phyloP scores from a whole-genome alignment of 2,329 filamentous ascomycete species.

The Chrysoporthe cubensis region DNA sequence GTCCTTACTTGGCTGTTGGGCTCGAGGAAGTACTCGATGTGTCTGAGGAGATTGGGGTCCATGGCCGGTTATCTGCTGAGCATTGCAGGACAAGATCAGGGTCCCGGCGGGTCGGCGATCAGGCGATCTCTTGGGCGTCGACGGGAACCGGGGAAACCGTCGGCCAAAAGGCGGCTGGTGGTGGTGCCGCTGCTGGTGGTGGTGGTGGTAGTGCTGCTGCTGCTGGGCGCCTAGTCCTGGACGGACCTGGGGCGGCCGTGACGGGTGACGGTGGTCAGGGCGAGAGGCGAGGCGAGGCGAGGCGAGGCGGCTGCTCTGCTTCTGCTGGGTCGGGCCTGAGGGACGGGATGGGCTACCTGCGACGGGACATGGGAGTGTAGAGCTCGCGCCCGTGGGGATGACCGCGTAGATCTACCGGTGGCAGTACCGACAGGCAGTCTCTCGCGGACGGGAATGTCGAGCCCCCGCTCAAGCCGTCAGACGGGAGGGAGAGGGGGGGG shows the following conservation, averaged over 20 bases:
- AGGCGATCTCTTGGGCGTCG: conserved; percentile 3
- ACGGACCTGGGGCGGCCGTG: not conserved
- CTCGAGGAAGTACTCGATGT: conserved; percentile 46
- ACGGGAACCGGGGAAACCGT: conserved; percentile 5
- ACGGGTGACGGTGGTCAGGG: not conserved
- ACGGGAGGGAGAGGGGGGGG: not conserved
- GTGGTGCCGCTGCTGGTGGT: too few species aligned
- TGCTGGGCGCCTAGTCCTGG: not conserved
- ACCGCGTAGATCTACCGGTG: not conserved
- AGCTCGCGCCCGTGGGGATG: not conserved
- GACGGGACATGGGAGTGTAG: not conserved
- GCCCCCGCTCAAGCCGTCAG: not conserved
- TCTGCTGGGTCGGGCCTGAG: conserved; percentile 1
- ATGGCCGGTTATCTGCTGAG: conserved; percentile 33
- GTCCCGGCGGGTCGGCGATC: conserved; percentile 3
- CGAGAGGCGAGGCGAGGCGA: not conserved
- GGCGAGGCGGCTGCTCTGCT: not conserved
- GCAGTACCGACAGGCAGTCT: not conserved
- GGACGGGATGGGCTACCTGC: not conserved
- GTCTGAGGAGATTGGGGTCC: conserved; percentile 44
- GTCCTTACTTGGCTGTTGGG: conserved; percentile 43
- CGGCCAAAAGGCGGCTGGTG: not conserved
- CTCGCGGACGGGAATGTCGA: not conserved
- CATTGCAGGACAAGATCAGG: conserved; percentile 23
- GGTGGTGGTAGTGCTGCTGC: too few species aligned